These are phyloP conservation scores for Filosporella fistucella DNA, from an alignment of 495 filamentous ascomycete species.

Conservation along the genomic window DNA sequence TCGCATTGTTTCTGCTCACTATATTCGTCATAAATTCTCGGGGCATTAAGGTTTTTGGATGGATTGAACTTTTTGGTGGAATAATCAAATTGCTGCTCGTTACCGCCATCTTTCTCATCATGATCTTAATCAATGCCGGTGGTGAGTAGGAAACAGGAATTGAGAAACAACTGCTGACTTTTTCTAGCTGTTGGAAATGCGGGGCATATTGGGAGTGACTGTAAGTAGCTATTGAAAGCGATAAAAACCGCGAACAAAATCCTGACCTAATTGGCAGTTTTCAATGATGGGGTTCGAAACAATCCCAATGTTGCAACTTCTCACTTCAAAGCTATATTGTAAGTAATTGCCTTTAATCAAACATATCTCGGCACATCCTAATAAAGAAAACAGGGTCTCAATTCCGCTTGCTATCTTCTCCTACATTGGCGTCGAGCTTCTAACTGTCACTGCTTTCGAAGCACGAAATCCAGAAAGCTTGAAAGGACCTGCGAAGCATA, in stretches of 20 bases:
- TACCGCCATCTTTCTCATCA: slow-evolving; percentile 25
- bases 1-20: slow-evolving; percentile 26
- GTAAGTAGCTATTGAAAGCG: too few species aligned
- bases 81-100: slow-evolving; percentile 33
- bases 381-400: slow-evolving; percentile 33
- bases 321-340: slow-evolving; percentile 32
- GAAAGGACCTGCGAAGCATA: slow-evolving; percentile 24
- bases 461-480: slow-evolving; percentile 32
- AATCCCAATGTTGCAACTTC: slow-evolving; percentile 26
- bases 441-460: slow-evolving; percentile 43
- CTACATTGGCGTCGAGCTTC: slow-evolving; percentile 41
- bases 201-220: not conserved
- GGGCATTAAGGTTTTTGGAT: slow-evolving; percentile 34
- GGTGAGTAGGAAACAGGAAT: slow-evolving; percentile 22
- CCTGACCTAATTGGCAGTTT: slow-evolving; percentile 19
- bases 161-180: not conserved
- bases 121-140: slow-evolving; percentile 32
- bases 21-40: slow-evolving; percentile 32
- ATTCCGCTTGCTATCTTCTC: slow-evolving; percentile 40
- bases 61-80: slow-evolving; percentile 34
- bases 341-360: slow-evolving; percentile 7
- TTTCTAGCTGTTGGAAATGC: not conserved
- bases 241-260: too few species aligned
- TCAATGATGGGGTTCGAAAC: slow-evolving; percentile 25
- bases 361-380: not conserved